Evolutionary conservation across 2,329 filamentous ascomycete genomes (phyloP).

Genomic region (Metarhizium sp.): DNA sequence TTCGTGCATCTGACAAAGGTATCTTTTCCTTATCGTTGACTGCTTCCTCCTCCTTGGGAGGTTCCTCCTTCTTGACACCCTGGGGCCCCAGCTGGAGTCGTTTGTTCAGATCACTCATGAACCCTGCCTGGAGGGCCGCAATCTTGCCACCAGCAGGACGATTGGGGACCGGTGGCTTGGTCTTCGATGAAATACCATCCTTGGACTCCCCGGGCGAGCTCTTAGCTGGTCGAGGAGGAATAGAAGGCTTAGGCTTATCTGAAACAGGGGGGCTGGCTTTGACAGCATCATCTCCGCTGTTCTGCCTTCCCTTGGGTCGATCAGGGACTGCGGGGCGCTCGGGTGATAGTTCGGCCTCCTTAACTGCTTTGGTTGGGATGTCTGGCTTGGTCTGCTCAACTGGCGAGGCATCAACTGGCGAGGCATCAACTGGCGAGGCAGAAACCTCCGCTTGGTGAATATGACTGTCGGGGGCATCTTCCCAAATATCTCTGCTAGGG

Average conservation of each 20-base stretch:
- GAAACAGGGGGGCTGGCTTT: constrained; percentile 34
- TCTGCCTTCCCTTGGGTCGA: constrained; percentile 43
- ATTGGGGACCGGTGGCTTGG: constrained; percentile 72
- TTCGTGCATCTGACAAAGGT: constrained; percentile 81
- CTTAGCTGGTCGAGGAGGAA: constrained; percentile 56
- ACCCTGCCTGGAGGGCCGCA: constrained; percentile 79
- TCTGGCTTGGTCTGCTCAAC: constrained; percentile 19
- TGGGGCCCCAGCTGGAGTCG: constrained; percentile 81
- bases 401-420: constrained; percentile 21
- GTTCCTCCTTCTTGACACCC: constrained; percentile 64
- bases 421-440: constrained; percentile 21
- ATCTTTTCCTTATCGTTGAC: constrained; percentile 57
- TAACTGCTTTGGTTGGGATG: constrained; percentile 22
- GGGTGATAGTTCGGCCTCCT: constrained; percentile 26
- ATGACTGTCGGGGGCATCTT: constrained; percentile 80
- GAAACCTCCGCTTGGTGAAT: constrained; percentile 67
- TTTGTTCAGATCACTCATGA: constrained; percentile 88
- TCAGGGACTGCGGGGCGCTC: constrained; percentile 39
- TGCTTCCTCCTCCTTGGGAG: constrained; percentile 43
- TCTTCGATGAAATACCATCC: constrained; percentile 44
- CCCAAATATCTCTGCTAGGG: constrained; percentile 89
- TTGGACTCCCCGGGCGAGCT: constrained; percentile 27
- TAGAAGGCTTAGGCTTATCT: constrained; percentile 47
- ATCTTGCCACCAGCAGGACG: constrained; percentile 79
- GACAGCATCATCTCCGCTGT: constrained; percentile 24